Evolutionary conservation across 1,284 basidiomycete species (phyloP).

Genomic region (Laetiporus sulphureus): DNA sequence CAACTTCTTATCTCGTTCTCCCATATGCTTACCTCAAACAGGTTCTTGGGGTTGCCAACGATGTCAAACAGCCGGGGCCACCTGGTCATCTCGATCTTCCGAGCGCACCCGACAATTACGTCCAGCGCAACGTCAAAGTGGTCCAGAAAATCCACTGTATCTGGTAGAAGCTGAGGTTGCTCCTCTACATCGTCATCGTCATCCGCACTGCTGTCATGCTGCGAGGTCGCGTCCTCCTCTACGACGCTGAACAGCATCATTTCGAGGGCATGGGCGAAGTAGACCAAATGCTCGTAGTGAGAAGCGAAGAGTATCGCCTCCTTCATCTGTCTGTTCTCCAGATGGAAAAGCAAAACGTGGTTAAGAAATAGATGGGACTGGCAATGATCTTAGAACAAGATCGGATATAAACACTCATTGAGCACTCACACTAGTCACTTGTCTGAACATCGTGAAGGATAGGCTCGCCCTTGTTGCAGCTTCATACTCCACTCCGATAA

Average conservation of each 20-base stretch:
- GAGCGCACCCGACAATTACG: conserved; percentile 92
- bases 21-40: conserved; percentile 72
- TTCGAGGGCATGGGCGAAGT: conserved; percentile 92
- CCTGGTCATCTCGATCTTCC: conserved; percentile 92
- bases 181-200: conserved; percentile 17
- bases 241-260: conserved; percentile 91
- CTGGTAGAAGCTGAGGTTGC: conserved; percentile 53
- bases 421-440: conserved; percentile 76
- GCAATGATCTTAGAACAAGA: background rate
- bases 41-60: conserved; percentile 82
- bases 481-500: conserved; percentile 94
- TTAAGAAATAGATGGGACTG: conserved; percentile 94
- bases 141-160: conserved; percentile 87
- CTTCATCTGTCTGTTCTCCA: conserved; percentile 62
- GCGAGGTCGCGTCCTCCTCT: conserved; percentile 69
- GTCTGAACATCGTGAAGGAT: conserved; percentile 89
- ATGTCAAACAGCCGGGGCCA: conserved; percentile 89
- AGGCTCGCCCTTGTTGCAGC: conserved; percentile 71
- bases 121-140: conserved; percentile 88
- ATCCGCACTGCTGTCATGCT: conserved; percentile 18
- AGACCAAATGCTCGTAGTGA: conserved; percentile 85
- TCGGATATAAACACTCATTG: background rate
- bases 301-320: conserved; percentile 85
- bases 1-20: too few relatives aligned
- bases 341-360: conserved; percentile 82